Conservation (phyloP, 2,329 filamentous ascomycete genomes). For the Aspergillus phoenicis region DNA sequence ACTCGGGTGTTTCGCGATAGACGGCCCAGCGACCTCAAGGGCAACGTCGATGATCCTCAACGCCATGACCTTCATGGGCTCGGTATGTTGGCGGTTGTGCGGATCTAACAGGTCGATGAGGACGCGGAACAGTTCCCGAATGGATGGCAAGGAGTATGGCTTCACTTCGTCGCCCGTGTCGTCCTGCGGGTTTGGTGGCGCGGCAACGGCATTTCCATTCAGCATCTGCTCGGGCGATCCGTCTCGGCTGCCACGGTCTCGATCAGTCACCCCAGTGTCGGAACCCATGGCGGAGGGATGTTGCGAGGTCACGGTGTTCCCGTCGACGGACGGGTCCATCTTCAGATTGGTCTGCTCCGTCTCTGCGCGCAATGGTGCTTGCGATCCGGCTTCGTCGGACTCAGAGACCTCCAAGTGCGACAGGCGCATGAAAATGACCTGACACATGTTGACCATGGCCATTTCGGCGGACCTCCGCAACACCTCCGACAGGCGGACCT, state of each 20-base stretch:
- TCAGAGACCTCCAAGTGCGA: constrained; percentile 82
- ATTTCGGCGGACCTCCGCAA: constrained; percentile 90
- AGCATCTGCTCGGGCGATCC: constrained; percentile 35
- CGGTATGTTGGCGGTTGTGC: constrained; percentile 87
- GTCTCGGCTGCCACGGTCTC: constrained; percentile 37
- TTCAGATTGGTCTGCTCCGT: constrained; percentile 74
- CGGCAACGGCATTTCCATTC: constrained; percentile 36
- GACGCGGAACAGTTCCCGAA: constrained; percentile 90
- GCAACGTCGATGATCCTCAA: constrained; percentile 96
- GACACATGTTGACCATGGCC: constrained; percentile 98
- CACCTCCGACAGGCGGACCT: constrained; percentile 86
- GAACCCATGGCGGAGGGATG: constrained; percentile 46
- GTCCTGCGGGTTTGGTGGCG: constrained; percentile 41
- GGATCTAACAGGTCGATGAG: constrained; percentile 92
- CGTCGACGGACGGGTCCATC: constrained; percentile 77
- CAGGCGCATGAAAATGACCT: constrained; percentile 92
- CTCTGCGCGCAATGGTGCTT: constrained; percentile 60
- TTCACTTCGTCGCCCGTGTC: constrained; percentile 63
- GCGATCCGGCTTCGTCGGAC: constrained; percentile 64
- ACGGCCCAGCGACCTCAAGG: constrained; percentile 91
- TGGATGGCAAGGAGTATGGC: constrained; percentile 91
- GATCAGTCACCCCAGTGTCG: constrained; percentile 38
- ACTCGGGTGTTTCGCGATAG: constrained; percentile 88
- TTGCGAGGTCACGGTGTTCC: constrained; percentile 61
- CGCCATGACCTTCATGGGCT: constrained; percentile 96